These are phyloP conservation scores for Paramecium sonneborni DNA, from an alignment of 73 alveolate genomes.

Conservation along the genomic window DNA sequence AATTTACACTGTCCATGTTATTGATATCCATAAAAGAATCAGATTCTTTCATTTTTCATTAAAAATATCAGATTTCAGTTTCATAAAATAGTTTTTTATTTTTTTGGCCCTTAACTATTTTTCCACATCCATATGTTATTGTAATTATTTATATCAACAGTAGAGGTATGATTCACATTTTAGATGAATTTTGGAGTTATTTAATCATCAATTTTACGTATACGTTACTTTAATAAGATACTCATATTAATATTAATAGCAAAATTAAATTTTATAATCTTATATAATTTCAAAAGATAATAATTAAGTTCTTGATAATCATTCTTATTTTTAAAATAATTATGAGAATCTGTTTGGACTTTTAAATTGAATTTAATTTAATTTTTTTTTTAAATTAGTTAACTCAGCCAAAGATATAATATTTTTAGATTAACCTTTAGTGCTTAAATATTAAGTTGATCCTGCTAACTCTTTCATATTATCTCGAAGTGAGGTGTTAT, in stretches of 20 bases:
- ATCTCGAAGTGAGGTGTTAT: neutral
- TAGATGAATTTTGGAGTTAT: too few species aligned
- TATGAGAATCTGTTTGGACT: neutral
- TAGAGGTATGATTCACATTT: neutral
- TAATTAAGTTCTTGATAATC: too few species aligned
- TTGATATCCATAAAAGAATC: neutral
- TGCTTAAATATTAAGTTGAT: neutral
- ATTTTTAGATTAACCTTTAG: neutral
- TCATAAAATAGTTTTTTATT: neutral
- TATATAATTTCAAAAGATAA: too few species aligned
- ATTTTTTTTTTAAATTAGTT: neutral
- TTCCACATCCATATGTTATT: neutral
- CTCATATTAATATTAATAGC: too few species aligned
- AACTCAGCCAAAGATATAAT: neutral
- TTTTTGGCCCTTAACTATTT: neutral
- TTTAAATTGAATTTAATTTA: neutral
- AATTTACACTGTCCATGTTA: constrained; percentile 50
- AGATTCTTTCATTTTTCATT: neutral
- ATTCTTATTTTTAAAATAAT: neutral
- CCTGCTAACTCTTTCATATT: neutral
- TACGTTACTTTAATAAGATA: too few species aligned
- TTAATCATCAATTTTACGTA: too few species aligned
- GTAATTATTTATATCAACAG: neutral
- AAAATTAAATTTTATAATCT: too few species aligned
- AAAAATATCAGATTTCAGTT: neutral